Conservation (phyloP, 192 early-diverging fungal genomes). For the Phycomyces blakesleeanus region DNA sequence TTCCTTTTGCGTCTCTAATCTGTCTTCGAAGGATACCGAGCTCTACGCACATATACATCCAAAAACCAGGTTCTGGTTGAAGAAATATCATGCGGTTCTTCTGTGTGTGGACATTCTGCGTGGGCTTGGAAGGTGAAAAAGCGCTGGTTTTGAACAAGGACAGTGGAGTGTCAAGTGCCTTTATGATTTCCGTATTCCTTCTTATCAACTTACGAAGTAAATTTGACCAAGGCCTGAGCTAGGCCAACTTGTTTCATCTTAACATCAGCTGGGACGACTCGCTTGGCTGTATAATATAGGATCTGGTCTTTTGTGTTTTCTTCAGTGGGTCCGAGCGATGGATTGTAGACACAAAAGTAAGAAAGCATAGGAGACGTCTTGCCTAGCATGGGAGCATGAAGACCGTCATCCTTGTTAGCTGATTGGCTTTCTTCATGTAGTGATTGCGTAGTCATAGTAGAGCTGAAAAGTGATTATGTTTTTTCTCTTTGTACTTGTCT, state of each 20-base stretch:
- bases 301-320: slow-evolving; percentile 75
- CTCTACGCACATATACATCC: slow-evolving; percentile 54
- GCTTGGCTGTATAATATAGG: slow-evolving; percentile 67
- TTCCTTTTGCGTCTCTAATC: slow-evolving; percentile 48
- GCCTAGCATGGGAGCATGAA: slow-evolving; percentile 14
- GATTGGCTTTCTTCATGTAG: slow-evolving; percentile 1
- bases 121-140: slow-evolving; percentile 47
- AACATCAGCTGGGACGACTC: slow-evolving; percentile 65
- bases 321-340: slow-evolving; percentile 59
- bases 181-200: background rate
- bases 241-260: slow-evolving; percentile 74
- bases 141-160: slow-evolving; percentile 31
- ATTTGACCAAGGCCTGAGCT: slow-evolving; percentile 67
- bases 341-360: slow-evolving; percentile 76
- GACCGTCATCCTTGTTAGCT: background rate
- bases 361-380: slow-evolving; percentile 48
- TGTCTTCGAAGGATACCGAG: slow-evolving; percentile 27
- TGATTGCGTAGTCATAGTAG: background rate
- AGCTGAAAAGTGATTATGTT: too few species aligned
- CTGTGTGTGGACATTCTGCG: slow-evolving; percentile 59
- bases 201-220: slow-evolving; percentile 46
- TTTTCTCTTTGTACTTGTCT: too few species aligned
- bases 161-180: background rate
- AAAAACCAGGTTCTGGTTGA: slow-evolving; percentile 56
- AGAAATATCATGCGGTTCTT: slow-evolving; percentile 55